phyloP scores from a whole-genome alignment of 2,329 filamentous ascomycete species.

The Colletotrichum sp. region DNA sequence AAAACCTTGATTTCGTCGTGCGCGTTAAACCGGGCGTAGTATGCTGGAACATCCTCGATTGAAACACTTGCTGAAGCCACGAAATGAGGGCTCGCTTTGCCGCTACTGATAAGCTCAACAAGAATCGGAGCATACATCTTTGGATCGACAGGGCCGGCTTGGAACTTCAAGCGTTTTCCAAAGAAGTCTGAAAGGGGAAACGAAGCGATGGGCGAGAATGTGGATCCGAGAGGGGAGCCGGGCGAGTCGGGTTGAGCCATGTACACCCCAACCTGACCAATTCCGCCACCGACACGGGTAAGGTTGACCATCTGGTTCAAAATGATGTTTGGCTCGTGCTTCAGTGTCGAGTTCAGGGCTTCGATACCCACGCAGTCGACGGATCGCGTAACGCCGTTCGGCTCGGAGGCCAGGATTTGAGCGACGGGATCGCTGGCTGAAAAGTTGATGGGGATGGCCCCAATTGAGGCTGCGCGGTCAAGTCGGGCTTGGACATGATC shows the following conservation, averaged over 20 bases:
- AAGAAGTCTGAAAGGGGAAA: conserved; percentile 25
- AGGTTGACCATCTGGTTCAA: not conserved
- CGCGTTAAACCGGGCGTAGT: conserved; percentile 29
- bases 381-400: conserved; percentile 19
- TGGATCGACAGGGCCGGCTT: not conserved
- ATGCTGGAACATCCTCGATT: conserved; percentile 2
- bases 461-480: conserved; percentile 21
- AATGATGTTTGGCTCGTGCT: conserved; percentile 17
- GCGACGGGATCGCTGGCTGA: not conserved
- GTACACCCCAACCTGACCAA: conserved; percentile 28
- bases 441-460: conserved; percentile 25
- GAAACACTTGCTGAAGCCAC: conserved; percentile 27
- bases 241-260: not conserved
- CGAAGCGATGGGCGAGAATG: not conserved
- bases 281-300: conserved; percentile 15
- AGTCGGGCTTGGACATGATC: conserved; percentile 26
- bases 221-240: conserved; percentile 16
- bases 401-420: conserved; percentile 22
- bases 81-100: conserved; percentile 29
- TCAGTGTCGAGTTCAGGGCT: conserved; percentile 19
- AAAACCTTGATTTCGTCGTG: conserved; percentile 26
- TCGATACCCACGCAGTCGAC: conserved; percentile 24
- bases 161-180: conserved; percentile 14
- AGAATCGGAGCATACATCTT: conserved; percentile 3
- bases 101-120: conserved; percentile 23